Base-by-base conservation (phyloP, 352 stramenopile genomes). In the Pseudoperonospora humuli region DNA sequence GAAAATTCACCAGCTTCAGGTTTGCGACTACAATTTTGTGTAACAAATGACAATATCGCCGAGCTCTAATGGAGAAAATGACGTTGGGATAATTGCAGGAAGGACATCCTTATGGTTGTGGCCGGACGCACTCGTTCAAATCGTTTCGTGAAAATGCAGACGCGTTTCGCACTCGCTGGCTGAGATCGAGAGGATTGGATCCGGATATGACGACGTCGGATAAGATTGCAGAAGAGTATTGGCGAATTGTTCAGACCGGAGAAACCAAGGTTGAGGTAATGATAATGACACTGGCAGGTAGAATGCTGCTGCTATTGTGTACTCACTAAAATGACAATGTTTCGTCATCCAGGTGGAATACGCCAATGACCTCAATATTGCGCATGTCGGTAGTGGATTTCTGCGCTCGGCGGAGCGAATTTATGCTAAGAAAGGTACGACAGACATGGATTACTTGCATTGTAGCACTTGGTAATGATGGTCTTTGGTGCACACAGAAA, bases 201-300 rank as follows among this genome's bases (percentile, higher is more conserved):
- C 67, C 70, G 4, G 29, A 54, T 9, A 67, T 45, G 2, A 50
- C 70, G 33, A 77, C 61, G 5, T 84, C 75, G 14, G 64, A 67
- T 5, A 64, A 93, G 27, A 83, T 96, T 37, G 85, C 95, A 43
- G 39, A 74, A 18, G 84, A 94, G 50, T 96, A 95, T 51, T 96
- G 86, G 85, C 71, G 75, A 14, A 72, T 95, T 36, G 71, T 96
- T 19, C 78, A 92, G 37, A 80, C 64, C 1, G 65, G 69, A 23
- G 47, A 39, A 14, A 64, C 68, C 2, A 23, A 14, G 14, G 54
- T 76, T 6, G 45, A 75, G 45, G 64, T 66, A 54, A 48, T 41
- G 18, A 39, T 50, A 84, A 71, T 32, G 84, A 7, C 7, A 32
- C 5, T 29, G 24, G 6, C 7, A 49, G 1, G 1, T 24, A 18